These are phyloP conservation scores for Coniferiporia weirii DNA, from an alignment of 1,284 basidiomycete species.

Conservation along the genomic window DNA sequence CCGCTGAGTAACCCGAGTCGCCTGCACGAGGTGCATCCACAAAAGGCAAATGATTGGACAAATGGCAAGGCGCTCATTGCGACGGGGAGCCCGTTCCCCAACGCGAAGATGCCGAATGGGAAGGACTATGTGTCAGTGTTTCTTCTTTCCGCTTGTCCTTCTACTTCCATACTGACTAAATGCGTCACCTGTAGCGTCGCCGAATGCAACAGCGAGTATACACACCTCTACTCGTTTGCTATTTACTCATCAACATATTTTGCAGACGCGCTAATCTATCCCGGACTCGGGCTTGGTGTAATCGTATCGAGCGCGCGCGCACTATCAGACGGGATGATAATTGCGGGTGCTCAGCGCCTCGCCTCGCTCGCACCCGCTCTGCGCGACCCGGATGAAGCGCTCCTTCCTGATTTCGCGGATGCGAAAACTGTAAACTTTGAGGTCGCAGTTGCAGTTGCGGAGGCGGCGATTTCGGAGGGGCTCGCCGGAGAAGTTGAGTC, in stretches of 20 bases:
- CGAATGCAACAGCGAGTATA: slow-evolving; percentile 61
- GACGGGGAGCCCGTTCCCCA: slow-evolving; percentile 79
- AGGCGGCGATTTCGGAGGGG: slow-evolving; percentile 72
- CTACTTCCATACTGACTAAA: neutral
- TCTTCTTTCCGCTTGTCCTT: neutral
- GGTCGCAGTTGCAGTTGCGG: slow-evolving; percentile 75
- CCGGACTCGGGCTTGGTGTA: slow-evolving; percentile 72
- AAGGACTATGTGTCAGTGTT: slow-evolving; percentile 58
- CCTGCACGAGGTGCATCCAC: slow-evolving; percentile 71
- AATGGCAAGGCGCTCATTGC: slow-evolving; percentile 71
- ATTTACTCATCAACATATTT: neutral
- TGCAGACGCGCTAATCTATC: slow-evolving; percentile 71
- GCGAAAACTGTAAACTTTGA: slow-evolving; percentile 70
- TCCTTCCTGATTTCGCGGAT: slow-evolving; percentile 70
- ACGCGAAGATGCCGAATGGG: slow-evolving; percentile 62
- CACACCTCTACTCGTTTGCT: neutral
- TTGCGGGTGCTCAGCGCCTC: slow-evolving; percentile 68
- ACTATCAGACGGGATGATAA: slow-evolving; percentile 73
- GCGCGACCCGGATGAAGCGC: slow-evolving; percentile 54
- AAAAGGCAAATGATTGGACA: slow-evolving; percentile 73
- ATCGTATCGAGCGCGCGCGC: slow-evolving; percentile 57
- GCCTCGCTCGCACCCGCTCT: slow-evolving; percentile 74
- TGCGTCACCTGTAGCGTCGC: slow-evolving; percentile 42
- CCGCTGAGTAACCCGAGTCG: slow-evolving; percentile 79
- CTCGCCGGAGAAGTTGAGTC: slow-evolving; percentile 43